These are phyloP conservation scores for Diutina ranongensis DNA, from an alignment of 1,139 yeast species.

Conservation along the genomic window DNA sequence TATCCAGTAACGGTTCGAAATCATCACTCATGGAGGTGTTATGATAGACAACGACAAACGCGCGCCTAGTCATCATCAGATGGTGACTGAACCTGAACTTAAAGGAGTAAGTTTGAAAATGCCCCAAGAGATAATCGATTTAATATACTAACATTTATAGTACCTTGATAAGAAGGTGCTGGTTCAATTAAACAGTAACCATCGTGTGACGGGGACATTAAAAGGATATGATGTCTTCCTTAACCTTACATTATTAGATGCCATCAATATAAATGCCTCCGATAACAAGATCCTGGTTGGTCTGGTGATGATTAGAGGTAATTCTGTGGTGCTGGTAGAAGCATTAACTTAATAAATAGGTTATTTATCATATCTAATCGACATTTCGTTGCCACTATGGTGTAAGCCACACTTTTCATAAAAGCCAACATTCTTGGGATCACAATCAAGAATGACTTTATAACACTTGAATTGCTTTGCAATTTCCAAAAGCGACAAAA, in stretches of 20 bases:
- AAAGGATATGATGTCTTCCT: constrained; percentile 74
- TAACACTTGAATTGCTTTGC: constrained; percentile 63
- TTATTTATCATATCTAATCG: constrained; percentile 15
- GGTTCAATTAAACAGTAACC: constrained; percentile 61
- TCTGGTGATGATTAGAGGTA: constrained; percentile 49
- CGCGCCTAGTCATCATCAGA: not conserved
- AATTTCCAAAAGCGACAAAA: constrained; percentile 46
- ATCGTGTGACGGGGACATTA: constrained; percentile 61
- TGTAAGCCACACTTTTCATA: constrained; percentile 76
- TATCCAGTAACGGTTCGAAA: constrained; percentile 1
- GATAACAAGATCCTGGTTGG: constrained; percentile 37
- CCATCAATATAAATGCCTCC: constrained; percentile 19
- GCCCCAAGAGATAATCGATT: too few relatives aligned
- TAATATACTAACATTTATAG: constrained; percentile 28
- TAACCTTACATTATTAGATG: constrained; percentile 65
- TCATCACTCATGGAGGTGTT: not conserved
- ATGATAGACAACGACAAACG: too few relatives aligned
- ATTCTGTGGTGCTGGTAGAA: constrained; percentile 44
- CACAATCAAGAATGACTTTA: constrained; percentile 85
- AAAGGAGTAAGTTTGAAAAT: not conserved
- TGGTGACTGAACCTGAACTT: constrained; percentile 5
- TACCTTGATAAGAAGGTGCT: constrained; percentile 68
- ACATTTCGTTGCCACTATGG: constrained; percentile 70
- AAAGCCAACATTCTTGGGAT: constrained; percentile 67
- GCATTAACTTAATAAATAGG: not conserved